Evolutionary conservation across 345 rosid genomes (phyloP).

Genomic region (Corchorus olitorius): DNA sequence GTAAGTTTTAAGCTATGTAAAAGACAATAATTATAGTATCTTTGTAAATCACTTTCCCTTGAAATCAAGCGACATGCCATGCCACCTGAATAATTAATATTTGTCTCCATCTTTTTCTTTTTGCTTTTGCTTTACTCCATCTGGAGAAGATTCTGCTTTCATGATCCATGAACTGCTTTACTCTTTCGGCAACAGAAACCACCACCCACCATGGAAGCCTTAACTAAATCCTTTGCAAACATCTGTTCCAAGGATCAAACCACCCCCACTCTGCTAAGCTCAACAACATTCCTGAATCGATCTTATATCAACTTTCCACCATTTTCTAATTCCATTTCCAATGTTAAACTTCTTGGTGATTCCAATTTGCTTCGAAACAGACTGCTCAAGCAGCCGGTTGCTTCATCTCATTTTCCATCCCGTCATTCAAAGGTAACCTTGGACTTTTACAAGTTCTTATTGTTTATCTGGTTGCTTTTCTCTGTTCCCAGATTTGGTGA

Average conservation of each 20-base stretch:
- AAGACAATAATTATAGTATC: no score
- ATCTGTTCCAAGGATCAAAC: neutral
- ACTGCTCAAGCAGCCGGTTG: neutral
- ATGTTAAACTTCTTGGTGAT: neutral
- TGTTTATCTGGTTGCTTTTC: no score
- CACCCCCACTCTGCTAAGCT: neutral
- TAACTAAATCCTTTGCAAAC: neutral
- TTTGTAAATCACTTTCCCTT: no score
- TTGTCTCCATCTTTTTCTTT: no score
- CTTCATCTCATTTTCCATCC: constrained; percentile 12
- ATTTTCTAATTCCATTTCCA: neutral
- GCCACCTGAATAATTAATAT: no score
- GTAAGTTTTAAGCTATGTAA: no score
- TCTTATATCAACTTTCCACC: constrained; percentile 1
- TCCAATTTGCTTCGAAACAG: neutral
- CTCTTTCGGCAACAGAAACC: neutral
- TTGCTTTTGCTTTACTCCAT: no score
- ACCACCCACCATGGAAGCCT: constrained; percentile 12
- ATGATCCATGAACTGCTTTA: neutral
- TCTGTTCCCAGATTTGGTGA: neutral
- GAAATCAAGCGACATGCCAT: no score
- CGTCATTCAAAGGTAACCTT: constrained; percentile 14
- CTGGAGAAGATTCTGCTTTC: no score
- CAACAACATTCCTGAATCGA: neutral
- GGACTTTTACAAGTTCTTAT: no score